Percentiles rank a stretch among this genome's conserved stretches.
These are phyloP conservation scores for Lachnellula willkommii DNA, from an alignment of 2,329 filamentous ascomycete genomes.

Conservation along the genomic window DNA sequence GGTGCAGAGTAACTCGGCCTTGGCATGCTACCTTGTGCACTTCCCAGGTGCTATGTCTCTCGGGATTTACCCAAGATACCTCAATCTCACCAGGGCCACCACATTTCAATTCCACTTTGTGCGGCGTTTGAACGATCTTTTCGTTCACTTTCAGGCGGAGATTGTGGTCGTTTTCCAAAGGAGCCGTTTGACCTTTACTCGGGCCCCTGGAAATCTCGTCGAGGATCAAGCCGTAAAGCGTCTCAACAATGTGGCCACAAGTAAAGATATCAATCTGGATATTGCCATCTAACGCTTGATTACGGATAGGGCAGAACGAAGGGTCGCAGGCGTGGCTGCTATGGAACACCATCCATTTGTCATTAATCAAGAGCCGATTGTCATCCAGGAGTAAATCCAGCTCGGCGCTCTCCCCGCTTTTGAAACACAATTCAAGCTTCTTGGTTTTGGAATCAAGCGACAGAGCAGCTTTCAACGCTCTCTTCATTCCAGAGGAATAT, in stretches of 20 bases:
- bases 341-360: slow-evolving; percentile 19
- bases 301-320: neutral
- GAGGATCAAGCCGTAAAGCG: neutral
- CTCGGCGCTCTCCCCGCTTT: slow-evolving; percentile 14
- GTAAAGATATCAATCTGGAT: neutral
- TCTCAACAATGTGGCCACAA: neutral
- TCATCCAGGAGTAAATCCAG: slow-evolving; percentile 8
- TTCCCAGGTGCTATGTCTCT: neutral
- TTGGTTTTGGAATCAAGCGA: slow-evolving; percentile 4
- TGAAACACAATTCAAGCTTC: slow-evolving; percentile 13
- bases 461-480: slow-evolving; percentile 12
- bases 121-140: neutral
- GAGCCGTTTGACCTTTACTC: neutral
- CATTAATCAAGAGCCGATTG: slow-evolving; percentile 14
- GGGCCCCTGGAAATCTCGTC: neutral
- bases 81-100: neutral
- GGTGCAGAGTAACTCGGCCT: neutral
- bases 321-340: neutral
- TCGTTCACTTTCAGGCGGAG: neutral
- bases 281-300: neutral
- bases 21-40: neutral
- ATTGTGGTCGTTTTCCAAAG: neutral
- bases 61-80: neutral
- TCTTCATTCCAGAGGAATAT: slow-evolving; percentile 11
- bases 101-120: neutral